Conservation (phyloP, 768 basidiomycete genomes). For the Podaxis pistillaris region DNA sequence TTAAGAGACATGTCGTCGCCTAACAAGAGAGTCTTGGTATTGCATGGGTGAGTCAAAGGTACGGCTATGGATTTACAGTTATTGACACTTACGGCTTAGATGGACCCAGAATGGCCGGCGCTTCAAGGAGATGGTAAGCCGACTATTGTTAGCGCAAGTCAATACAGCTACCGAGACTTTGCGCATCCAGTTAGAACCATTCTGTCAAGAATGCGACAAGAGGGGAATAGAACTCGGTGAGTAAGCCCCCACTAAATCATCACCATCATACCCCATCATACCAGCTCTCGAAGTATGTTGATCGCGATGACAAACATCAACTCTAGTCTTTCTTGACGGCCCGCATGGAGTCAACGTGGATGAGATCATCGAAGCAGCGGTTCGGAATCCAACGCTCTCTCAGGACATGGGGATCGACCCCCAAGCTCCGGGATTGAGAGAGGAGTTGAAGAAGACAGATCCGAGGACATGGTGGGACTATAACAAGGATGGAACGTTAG, state of each 20-base stretch:
- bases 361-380: background rate
- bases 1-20: background rate
- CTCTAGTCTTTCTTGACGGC: constrained; percentile 7
- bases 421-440: constrained; percentile 38
- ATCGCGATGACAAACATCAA: background rate
- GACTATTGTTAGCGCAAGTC: background rate
- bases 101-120: constrained; percentile 9
- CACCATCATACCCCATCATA: background rate
- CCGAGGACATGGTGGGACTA: constrained; percentile 75
- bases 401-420: background rate
- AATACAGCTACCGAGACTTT: background rate
- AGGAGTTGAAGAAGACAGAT: constrained; percentile 32
- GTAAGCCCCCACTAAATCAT: background rate
- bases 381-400: background rate
- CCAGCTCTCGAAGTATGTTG: background rate
- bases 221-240: constrained; percentile 12
- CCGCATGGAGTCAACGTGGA: constrained; percentile 12
- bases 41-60: constrained; percentile 10
- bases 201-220: constrained; percentile 9
- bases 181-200: constrained; percentile 4
- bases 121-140: constrained; percentile 6
- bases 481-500: constrained; percentile 49
- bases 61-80: background rate
- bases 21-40: constrained; percentile 10
- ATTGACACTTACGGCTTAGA: background rate